Conservation (phyloP, 306 rosid species). For the Medicago truncatula region MtrunA17r5.0-ANR NC_053047.1:34572001-34572500, state of each 20-base stretch:
- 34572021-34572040: background rate
- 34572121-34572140: background rate
- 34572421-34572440: too few species aligned
- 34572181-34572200: background rate
- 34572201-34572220: background rate
- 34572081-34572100: background rate
- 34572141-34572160: background rate
- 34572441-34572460: background rate
- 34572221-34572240: background rate
- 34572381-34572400: background rate
- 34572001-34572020: background rate
- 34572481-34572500: background rate
- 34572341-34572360: too few species aligned
- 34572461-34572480: background rate
- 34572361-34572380: background rate
- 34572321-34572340: background rate
- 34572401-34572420: background rate
- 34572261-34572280: background rate
- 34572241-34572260: background rate
- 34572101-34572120: background rate
- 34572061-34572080: background rate
- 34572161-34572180: background rate
- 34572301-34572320: too few species aligned
- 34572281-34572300: background rate
- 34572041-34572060: background rate